Base-by-base conservation (phyloP, 495 filamentous ascomycete genomes). In the Lophiostoma macrostomum region DNA sequence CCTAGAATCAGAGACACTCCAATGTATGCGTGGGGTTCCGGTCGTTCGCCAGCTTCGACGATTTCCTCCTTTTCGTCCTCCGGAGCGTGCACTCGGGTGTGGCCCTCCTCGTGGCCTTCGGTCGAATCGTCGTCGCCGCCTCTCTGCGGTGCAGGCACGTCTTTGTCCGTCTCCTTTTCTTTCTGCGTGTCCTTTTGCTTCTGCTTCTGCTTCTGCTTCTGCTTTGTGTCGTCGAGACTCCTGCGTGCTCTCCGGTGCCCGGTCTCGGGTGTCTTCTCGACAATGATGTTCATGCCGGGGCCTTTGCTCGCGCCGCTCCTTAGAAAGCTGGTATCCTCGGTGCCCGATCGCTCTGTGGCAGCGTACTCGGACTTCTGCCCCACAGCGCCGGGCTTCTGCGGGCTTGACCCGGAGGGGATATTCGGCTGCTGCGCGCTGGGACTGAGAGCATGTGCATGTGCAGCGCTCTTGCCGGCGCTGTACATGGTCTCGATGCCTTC, bases 401-500 rank as follows among this genome's bases (percentile, higher is more conserved):
- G 56, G 28, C 24, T 40, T 1, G 53, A 10, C 5, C 47, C 41
- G 18, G 59, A 19, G 11, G 48, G n/a, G 4, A 48, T 31, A 30
- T 43, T 50, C 8, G 28, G 28, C 56, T 51, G 60, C 25, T 22
- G 60, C 52, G 29, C 54, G 55, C 41, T 58, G 63, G 69, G 24
- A 43, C 39, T 36, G 54, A 76, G 77, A 34, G 71, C 54, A 53
- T 78, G 76, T 14, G 66, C 49, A 11, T 68, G 43, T 28, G 68
- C 62, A 36, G 70, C 76, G n/a, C n/a, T n/a, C n/a, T n/a, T n/a
- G n/a, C n/a, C n/a, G 8, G 84, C 76, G 58, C 79, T 82, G 64
- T 95, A 90, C 40, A 96, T 73, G 5, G 93, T 93, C 64, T 96
- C 93, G 40, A 97, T 82, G 13, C 93, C 93, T 69, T 98, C 93